Percentiles rank a stretch among this genome's conserved stretches.
phyloP scores from a whole-genome alignment of 345 rosid genomes.

The Salix dunnii region DNA sequence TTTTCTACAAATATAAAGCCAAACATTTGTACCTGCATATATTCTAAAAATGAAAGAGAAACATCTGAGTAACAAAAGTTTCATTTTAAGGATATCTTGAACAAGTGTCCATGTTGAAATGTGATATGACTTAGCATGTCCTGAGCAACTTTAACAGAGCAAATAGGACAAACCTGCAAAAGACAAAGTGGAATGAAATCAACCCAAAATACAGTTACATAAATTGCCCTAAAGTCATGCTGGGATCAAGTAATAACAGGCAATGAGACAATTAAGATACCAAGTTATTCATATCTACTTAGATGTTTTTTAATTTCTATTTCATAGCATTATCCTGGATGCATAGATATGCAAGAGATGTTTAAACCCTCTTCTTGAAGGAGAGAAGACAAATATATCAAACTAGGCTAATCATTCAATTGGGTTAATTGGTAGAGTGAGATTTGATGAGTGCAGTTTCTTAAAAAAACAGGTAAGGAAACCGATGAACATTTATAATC shows the following conservation, averaged over 20 bases:
- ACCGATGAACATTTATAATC: too few relatives aligned
- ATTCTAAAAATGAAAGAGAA: not conserved
- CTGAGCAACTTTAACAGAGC: constrained; percentile 46
- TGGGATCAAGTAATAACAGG: not conserved
- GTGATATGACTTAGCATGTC: constrained; percentile 56
- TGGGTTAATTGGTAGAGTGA: too few relatives aligned
- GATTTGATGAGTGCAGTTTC: too few relatives aligned
- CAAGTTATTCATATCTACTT: not conserved
- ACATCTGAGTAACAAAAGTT: not conserved
- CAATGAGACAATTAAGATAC: not conserved
- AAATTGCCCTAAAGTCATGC: not conserved
- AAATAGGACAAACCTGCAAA: constrained; percentile 56
- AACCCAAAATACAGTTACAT: not conserved
- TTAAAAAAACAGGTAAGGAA: too few relatives aligned
- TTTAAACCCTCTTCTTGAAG: too few relatives aligned
- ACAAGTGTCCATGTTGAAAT: constrained; percentile 51
- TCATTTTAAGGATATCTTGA: constrained; percentile 52
- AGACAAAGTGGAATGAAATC: constrained; percentile 20
- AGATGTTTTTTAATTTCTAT: too few relatives aligned
- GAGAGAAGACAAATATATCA: too few relatives aligned
- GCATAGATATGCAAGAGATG: too few relatives aligned
- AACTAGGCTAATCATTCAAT: too few relatives aligned
- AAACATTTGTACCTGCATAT: not conserved
- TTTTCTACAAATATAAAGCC: not conserved
- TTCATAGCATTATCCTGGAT: not conserved